Base-by-base conservation (phyloP, 176 grass and related monocot genomes). In the Stipa capillata region DNA sequence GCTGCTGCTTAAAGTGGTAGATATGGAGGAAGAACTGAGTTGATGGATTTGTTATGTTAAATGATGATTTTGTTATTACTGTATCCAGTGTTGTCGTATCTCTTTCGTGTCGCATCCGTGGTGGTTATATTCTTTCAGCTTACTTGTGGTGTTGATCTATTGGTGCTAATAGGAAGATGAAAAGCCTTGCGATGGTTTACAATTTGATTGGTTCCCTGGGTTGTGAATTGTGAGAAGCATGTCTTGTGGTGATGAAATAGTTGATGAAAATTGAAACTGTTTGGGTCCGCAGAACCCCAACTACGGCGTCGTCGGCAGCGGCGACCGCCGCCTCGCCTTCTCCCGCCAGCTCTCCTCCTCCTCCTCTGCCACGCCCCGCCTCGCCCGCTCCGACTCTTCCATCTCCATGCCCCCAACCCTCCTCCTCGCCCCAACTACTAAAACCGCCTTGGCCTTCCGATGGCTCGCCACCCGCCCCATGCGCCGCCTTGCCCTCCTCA, bases 281-380 rank as follows among this genome's bases (percentile, higher is more conserved):
- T n/a, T n/a, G n/a, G n/a, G n/a, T n/a, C n/a, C n/a, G 17, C 85
- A 74, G 91, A 74, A 79, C 54, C 74, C 79, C 42, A 90, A 88
- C 83, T 94, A 88, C 71, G 91, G 91, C 69, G 69, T 85, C 25
- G 69, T 94, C 65, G 80, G 69, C 31, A 87, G 81, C 44, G 85
- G 80, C 10, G 95, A 97, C 73, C 92, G 92, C 51, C 83, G 95
- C 29, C 87, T 98, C 17, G 87, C 95, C 77, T 97, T 87, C 89
- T 97, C 91, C n/a, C 95, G 95, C 14, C 92, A 90, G 72, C 42
- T 79, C 15, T 94, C 49, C 27, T 28, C 65, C 31, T 75, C 82
- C 53, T 80, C n/a, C n/a, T n/a, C n/a, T n/a, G n/a, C 64, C 85
- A 76, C 87, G 51, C 83, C 87, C 23, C 68, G 32, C 79, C 91